Evolutionary conservation across 768 basidiomycete genomes (phyloP).

Genomic region (Jaapia argillacea): DNA sequence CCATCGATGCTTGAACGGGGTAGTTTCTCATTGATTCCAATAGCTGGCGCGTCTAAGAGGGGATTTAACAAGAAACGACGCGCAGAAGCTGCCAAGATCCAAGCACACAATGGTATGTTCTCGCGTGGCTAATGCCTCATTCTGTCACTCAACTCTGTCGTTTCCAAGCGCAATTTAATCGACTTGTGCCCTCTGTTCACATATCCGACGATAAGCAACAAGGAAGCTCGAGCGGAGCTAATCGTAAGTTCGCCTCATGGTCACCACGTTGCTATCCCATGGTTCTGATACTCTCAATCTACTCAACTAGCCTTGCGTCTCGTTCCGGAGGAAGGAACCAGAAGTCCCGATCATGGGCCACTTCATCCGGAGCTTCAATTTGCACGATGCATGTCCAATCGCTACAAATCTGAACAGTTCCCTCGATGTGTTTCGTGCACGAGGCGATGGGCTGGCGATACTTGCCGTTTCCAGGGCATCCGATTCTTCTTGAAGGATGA

Average conservation of each 20-base stretch:
- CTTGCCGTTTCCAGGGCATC: conserved; percentile 81
- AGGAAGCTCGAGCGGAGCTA: too few relatives aligned
- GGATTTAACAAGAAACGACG: conserved; percentile 68
- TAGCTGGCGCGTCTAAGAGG: conserved; percentile 38
- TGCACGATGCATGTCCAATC: conserved; percentile 77
- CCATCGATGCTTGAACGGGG: conserved; percentile 5
- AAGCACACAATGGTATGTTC: background rate
- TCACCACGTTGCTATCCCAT: too few relatives aligned
- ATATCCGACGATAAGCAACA: too few relatives aligned
- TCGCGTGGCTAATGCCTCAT: too few relatives aligned
- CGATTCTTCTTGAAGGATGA: conserved; percentile 64
- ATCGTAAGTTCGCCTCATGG: too few relatives aligned
- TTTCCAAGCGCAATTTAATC: too few relatives aligned
- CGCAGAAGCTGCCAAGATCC: conserved; percentile 40
- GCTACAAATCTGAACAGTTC: conserved; percentile 62
- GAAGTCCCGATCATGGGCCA: too few relatives aligned
- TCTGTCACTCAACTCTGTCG: too few relatives aligned
- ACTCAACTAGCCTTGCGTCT: too few relatives aligned
- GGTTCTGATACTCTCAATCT: too few relatives aligned
- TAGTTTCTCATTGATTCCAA: background rate
- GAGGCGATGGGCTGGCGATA: conserved; percentile 81
- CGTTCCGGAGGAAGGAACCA: too few relatives aligned
- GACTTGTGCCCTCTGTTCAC: too few relatives aligned
- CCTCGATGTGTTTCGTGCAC: conserved; percentile 80
- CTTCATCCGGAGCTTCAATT: conserved; percentile 63